phyloP scores from a whole-genome alignment of 169 alveolate genomes.

The Condylostoma magnum region DNA sequence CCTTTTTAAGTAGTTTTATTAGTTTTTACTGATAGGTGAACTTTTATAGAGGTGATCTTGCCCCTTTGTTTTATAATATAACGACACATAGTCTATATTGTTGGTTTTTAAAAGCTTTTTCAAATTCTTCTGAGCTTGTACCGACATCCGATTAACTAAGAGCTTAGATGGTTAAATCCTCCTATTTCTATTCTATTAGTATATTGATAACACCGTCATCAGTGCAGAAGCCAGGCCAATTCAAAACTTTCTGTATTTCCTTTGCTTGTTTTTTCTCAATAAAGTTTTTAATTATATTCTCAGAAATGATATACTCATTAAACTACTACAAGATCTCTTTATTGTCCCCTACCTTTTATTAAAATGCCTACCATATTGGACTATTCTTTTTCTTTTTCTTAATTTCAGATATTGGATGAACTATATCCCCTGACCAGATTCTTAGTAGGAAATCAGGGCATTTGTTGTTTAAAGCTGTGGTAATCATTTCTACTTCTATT shows the following conservation, averaged over 20 bases:
- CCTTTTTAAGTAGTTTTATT: not conserved
- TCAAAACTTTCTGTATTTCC: slow-evolving; percentile 1
- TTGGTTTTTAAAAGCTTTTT: not conserved
- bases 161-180: not conserved
- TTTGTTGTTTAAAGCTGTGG: not conserved
- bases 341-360: not conserved
- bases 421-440: slow-evolving; percentile 23
- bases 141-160: not conserved
- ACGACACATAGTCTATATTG: not conserved
- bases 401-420: not conserved
- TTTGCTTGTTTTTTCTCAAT: not conserved
- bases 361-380: slow-evolving; percentile 1
- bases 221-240: slow-evolving; percentile 16
- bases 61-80: slow-evolving; percentile 1
- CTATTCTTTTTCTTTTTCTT: not conserved
- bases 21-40: not conserved
- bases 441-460: not conserved
- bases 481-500: not conserved
- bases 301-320: not conserved
- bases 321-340: not conserved
- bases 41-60: not conserved
- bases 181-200: not conserved
- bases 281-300: not conserved
- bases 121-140: not conserved
- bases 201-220: slow-evolving; percentile 12